phyloP scores from a whole-genome alignment of 1,139 yeast species.

The Scheffersomyces segobiensis region DNA sequence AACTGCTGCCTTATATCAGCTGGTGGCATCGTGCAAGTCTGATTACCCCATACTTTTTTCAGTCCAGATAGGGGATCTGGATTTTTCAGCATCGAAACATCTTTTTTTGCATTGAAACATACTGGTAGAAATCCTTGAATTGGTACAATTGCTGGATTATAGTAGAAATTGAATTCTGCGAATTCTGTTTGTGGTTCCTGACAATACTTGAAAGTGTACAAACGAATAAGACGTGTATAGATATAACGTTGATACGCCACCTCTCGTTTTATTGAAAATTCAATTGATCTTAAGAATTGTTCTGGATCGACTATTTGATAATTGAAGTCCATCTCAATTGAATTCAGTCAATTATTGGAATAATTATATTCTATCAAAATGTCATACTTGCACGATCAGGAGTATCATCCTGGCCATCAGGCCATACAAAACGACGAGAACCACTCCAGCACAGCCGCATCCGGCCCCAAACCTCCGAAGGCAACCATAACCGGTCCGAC shows the following conservation, averaged over 20 bases:
- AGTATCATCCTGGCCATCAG: not conserved
- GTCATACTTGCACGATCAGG: not conserved
- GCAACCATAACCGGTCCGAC: conserved; percentile 1
- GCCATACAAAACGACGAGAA: not conserved
- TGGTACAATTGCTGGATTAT: not conserved
- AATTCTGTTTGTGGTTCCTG: not conserved
- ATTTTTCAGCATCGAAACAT: not conserved
- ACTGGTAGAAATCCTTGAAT: not conserved
- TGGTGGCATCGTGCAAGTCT: not conserved
- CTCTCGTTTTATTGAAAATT: not conserved
- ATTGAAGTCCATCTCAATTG: not conserved
- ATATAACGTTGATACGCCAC: not conserved
- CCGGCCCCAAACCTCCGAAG: not conserved
- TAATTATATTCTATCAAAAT: not conserved
- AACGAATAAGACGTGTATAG: not conserved
- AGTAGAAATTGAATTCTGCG: not conserved
- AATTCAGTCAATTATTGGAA: too few relatives aligned
- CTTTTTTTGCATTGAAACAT: not conserved
- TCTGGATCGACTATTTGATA: not conserved
- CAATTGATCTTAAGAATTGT: not conserved
- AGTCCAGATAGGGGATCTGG: not conserved
- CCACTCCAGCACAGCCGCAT: not conserved
- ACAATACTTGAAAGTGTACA: not conserved
- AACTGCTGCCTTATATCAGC: not conserved
- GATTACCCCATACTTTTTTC: not conserved